Percentiles rank a stretch among this genome's conserved stretches.
These are phyloP conservation scores for Haplographium delicatum DNA, from an alignment of 495 filamentous ascomycete species.

Conservation along the genomic window DNA sequence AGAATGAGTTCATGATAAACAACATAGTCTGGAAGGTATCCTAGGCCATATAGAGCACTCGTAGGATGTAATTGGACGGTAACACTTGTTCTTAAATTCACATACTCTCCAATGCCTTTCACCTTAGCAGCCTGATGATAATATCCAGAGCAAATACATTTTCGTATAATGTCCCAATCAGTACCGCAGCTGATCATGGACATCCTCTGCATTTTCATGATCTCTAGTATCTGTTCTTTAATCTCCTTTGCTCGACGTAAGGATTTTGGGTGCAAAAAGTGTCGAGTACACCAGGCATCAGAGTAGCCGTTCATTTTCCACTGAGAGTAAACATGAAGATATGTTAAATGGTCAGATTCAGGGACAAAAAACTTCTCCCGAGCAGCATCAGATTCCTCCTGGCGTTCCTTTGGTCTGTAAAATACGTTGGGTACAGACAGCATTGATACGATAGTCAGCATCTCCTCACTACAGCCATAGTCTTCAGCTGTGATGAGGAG, in stretches of 20 bases:
- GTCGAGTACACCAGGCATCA: constrained; percentile 85
- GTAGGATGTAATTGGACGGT: constrained; percentile 93
- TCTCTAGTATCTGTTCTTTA: constrained; percentile 85
- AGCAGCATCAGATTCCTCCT: constrained; percentile 93
- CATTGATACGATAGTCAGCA: constrained; percentile 98
- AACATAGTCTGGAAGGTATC: constrained; percentile 93
- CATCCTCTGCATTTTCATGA: constrained; percentile 95
- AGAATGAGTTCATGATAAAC: constrained; percentile 98
- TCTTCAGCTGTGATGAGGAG: constrained; percentile 82
- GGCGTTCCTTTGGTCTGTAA: constrained; percentile 94
- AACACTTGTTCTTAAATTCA: constrained; percentile 91
- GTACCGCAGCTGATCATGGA: constrained; percentile 81
- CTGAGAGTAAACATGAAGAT: constrained; percentile 92
- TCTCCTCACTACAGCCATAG: constrained; percentile 93
- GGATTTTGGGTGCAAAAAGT: constrained; percentile 91
- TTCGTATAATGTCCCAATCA: constrained; percentile 92
- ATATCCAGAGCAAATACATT: constrained; percentile 96
- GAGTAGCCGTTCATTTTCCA: constrained; percentile 89
- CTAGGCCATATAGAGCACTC: constrained; percentile 83
- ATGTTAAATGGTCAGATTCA: constrained; percentile 93
- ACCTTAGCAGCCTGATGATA: constrained; percentile 98
- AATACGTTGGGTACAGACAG: constrained; percentile 94
- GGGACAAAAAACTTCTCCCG: constrained; percentile 99
- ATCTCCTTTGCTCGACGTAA: constrained; percentile 89
- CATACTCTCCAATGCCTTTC: constrained; percentile 94